Conservation (phyloP, 2,329 filamentous ascomycete genomes). For the Hypoxylon sp. region DNA sequence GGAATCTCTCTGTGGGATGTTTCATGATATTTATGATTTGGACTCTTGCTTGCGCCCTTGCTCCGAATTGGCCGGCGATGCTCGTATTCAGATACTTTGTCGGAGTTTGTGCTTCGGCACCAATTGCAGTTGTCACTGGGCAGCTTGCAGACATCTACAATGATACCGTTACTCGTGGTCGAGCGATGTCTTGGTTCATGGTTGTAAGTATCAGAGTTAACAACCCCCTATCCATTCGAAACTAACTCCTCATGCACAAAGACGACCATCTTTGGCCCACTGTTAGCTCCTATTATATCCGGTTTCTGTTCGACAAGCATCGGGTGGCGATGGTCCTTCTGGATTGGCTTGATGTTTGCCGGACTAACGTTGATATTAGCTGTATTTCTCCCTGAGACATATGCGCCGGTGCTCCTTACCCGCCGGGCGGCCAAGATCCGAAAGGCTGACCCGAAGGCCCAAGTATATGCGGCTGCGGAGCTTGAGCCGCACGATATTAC, state of each 20-base stretch:
- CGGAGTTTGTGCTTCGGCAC: conserved; percentile 69
- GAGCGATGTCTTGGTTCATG: conserved; percentile 76
- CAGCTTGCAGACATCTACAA: conserved; percentile 77
- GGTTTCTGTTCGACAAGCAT: conserved; percentile 72
- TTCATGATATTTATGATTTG: conserved; percentile 66
- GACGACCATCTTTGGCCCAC: conserved; percentile 75
- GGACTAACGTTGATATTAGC: conserved; percentile 72
- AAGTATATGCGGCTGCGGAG: conserved; percentile 73
- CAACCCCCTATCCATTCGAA: not conserved
- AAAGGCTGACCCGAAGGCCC: conserved; percentile 65
- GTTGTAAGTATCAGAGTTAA: conserved; percentile 60
- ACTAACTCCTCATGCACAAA: conserved; percentile 48
- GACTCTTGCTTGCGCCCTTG: conserved; percentile 69
- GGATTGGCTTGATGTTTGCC: conserved; percentile 78
- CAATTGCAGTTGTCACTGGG: conserved; percentile 73
- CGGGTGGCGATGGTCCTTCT: conserved; percentile 79
- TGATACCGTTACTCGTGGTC: conserved; percentile 68
- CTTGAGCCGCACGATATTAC: conserved; percentile 70
- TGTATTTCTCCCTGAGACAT: conserved; percentile 76
- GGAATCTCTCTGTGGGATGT: conserved; percentile 61
- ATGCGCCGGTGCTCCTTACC: conserved; percentile 70
- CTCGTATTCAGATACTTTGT: conserved; percentile 69
- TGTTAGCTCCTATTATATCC: conserved; percentile 75
- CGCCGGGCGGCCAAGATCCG: conserved; percentile 70
- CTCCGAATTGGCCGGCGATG: conserved; percentile 66